phyloP scores from a whole-genome alignment of 2,329 filamentous ascomycete species.

The Pyricularia sp. region DNA sequence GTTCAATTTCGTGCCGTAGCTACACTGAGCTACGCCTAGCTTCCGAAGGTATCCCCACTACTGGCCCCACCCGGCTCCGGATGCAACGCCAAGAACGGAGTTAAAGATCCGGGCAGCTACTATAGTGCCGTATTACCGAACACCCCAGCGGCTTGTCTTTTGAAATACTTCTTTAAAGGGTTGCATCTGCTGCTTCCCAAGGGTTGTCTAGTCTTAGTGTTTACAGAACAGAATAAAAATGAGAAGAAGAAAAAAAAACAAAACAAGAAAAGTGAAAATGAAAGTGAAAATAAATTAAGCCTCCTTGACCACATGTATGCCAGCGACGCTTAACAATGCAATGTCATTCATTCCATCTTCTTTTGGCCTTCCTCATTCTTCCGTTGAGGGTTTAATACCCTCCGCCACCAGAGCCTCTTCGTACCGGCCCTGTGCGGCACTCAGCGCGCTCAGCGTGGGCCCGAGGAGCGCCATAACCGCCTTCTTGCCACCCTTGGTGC shows the following conservation, averaged over 20 bases:
- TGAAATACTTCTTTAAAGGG: too few relatives aligned
- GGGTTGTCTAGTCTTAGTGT: not conserved
- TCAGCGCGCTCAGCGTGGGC: conserved; percentile 62
- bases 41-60: not conserved
- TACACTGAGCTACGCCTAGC: not conserved
- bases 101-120: not conserved
- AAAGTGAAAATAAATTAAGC: not conserved
- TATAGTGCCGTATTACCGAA: not conserved
- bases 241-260: not conserved
- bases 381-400: conserved; percentile 11
- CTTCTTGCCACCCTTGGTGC: conserved; percentile 64
- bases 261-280: not conserved
- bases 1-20: not conserved
- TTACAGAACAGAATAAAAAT: not conserved
- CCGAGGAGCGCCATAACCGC: conserved; percentile 69
- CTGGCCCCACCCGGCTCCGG: not conserved
- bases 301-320: not conserved
- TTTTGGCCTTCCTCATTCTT: not conserved
- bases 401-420: conserved; percentile 14
- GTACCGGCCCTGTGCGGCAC: conserved; percentile 44
- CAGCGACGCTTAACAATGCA: not conserved
- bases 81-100: not conserved
- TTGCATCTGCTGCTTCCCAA: too few relatives aligned
- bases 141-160: too few relatives aligned
- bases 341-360: not conserved